Base-by-base conservation (phyloP, 2,329 filamentous ascomycete species). In the Penicillium sp. region DNA sequence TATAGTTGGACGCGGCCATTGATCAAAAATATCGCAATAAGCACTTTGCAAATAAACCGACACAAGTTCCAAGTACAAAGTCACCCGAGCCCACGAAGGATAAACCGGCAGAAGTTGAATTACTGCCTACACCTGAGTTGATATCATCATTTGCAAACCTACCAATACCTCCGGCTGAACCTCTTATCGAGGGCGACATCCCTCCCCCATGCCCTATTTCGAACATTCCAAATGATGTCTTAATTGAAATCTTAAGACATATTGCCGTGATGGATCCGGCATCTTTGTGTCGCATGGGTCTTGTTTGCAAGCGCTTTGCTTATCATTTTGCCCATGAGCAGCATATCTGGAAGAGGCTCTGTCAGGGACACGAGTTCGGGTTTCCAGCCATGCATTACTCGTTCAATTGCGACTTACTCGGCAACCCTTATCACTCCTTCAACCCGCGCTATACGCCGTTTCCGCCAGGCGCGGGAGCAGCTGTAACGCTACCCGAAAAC, bases 21-120 rank as follows among this genome's bases (percentile, higher is more conserved):
- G 91, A 99, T 71, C 84, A 90, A 65, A 81, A 83, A 56, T 99
- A 97, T 77, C 89, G 90, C 66, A 88, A 90, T 66, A 97, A 97
- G 75, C 87, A 97, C 74, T 97, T 94, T 66, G 88, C 92, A 2
- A 81, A 80, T 60, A 86, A 83, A 67, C 74, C 75, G 52, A 52
- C 70, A 33, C 42, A 47, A 28, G 2, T 45, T 9, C 1, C 26
- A 18, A 28, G 82, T 1, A 76, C 81, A 0, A 79, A 80, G 58
- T 75, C 81, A 53, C 79, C 80, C 65, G 79, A 85, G 63, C 79
- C 81, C 67, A 81, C 85, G 68, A 74, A 82, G 67, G 77, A 83
- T 14, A 47, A 48, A 20, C 18, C 26, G 14, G 38, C 54, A 66
- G 77, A 78, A 55, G 53, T 61, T 8, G 60, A 64, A 38, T 74